phyloP scores from a whole-genome alignment of 306 rosid species.

The Pterocarpus santalinus region DNA sequence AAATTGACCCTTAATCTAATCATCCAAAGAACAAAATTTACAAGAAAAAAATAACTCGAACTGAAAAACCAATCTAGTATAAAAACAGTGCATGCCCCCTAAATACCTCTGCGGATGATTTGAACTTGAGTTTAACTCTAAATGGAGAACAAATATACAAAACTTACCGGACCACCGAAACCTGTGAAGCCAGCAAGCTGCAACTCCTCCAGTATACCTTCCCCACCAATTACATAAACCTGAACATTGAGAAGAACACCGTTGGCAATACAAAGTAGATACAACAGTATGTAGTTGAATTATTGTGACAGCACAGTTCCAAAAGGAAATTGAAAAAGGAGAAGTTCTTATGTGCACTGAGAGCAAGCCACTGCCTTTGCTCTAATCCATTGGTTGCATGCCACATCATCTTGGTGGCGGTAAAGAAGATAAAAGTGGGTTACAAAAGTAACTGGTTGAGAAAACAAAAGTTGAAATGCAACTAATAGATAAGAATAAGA shows the following conservation, averaged over 20 bases:
- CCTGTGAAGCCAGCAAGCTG: slow-evolving; percentile 88
- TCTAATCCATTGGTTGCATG: no score
- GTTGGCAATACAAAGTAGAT: not conserved
- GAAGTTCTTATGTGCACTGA: no score
- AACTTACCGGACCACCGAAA: slow-evolving; percentile 93
- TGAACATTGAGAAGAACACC: slow-evolving; percentile 48
- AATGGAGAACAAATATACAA: not conserved
- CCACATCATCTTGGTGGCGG: no score
- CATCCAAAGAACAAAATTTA: slow-evolving; percentile 18
- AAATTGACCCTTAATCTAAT: not conserved
- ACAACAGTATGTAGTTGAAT: not conserved
- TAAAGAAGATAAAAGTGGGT: no score
- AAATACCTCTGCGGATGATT: not conserved
- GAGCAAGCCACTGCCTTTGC: no score
- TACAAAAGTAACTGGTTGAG: no score
- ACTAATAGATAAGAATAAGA: no score
- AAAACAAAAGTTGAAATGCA: no score
- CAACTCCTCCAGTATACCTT: slow-evolving; percentile 90
- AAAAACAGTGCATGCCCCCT: slow-evolving; percentile 24
- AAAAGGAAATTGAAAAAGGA: not conserved
- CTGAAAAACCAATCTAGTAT: slow-evolving; percentile 1
- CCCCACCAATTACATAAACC: slow-evolving; percentile 92
- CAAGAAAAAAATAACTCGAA: slow-evolving; percentile 13
- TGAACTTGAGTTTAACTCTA: not conserved
- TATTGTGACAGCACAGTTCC: not conserved